A percentile compares a stretch with the other conserved stretches of the same genome.
Conservation (phyloP, 257 asterid genomes). For the Rubia yunnanensis region DNA sequence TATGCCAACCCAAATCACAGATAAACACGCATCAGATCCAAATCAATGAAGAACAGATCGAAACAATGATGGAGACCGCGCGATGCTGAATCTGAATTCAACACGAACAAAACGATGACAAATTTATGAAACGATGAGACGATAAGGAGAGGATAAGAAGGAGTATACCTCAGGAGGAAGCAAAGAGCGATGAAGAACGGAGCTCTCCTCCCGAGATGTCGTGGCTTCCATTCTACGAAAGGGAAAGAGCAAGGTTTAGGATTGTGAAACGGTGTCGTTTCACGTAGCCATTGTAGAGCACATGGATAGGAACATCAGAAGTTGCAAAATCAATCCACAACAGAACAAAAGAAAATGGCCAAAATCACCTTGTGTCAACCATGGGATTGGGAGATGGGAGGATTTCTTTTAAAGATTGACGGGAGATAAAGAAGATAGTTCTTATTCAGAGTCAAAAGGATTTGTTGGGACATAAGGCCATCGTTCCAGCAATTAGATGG, state of each 20-base stretch:
- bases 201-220: neutral
- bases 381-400: too few species aligned
- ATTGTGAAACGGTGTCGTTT: too few species aligned
- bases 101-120: neutral
- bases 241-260: too few species aligned
- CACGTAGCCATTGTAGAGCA: too few species aligned
- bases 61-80: neutral
- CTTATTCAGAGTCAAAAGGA: neutral
- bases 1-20: neutral
- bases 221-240: too few species aligned
- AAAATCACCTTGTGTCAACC: too few species aligned
- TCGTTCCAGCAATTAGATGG: neutral
- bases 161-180: neutral
- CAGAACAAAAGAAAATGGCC: too few species aligned
- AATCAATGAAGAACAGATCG: neutral
- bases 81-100: neutral
- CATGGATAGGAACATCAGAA: too few species aligned
- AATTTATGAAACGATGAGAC: neutral
- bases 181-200: neutral
- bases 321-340: too few species aligned
- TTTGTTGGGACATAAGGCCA: neutral
- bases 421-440: neutral
- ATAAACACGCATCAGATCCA: slow-evolving; percentile 7
- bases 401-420: too few species aligned
- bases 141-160: neutral